Evolutionary conservation across 192 early-diverging fungal species (phyloP).

Genomic region (Backusella psychrophila): DNA sequence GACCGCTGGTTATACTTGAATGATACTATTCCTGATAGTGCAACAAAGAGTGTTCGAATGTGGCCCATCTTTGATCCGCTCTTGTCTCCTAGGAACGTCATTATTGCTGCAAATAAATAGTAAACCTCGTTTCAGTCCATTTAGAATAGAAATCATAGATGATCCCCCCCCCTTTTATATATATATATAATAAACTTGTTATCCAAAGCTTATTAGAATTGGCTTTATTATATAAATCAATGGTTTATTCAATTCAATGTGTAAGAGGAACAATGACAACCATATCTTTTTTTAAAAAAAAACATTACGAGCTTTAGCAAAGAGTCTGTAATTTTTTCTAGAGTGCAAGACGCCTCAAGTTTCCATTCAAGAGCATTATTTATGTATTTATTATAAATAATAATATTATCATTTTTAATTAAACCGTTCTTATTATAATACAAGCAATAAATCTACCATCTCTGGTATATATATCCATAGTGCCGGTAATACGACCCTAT

Average conservation of each 20-base stretch:
- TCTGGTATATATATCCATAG: not conserved
- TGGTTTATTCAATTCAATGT: no score
- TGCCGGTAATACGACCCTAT: not conserved
- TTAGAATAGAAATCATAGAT: no score
- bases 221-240: no score
- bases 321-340: no score
- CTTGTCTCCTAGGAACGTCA: conserved; percentile 62
- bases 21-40: conserved; percentile 42
- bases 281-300: no score
- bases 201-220: not conserved
- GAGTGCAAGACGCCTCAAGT: no score
- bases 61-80: conserved; percentile 64
- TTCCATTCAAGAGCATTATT: no score
- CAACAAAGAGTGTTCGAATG: conserved; percentile 35
- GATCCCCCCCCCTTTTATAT: no score
- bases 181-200: not conserved
- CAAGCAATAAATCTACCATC: not conserved
- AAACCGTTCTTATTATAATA: not conserved
- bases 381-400: no score
- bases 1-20: conserved; percentile 72
- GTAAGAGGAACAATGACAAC: no score
- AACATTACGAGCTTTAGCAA: no score
- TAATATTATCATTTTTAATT: not conserved
- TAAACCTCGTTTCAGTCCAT: no score
- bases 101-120: conserved; percentile 42